These are phyloP conservation scores for Lactifluus hygrophoroides DNA, from an alignment of 768 basidiomycete species.

Conservation along the genomic window DNA sequence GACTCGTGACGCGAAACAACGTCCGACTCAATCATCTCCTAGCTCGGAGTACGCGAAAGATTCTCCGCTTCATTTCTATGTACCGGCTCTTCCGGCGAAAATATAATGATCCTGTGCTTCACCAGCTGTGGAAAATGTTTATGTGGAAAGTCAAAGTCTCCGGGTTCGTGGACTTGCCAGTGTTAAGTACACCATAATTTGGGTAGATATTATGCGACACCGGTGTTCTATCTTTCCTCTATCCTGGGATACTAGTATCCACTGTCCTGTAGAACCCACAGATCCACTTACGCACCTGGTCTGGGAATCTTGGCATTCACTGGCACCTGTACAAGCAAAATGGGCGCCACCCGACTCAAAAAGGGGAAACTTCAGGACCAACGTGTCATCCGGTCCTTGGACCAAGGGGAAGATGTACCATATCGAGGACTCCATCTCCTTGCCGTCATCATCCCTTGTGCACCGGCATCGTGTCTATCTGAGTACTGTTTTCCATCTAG, in stretches of 20 bases:
- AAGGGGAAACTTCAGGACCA: background rate
- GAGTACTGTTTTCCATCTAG: conserved; percentile 8
- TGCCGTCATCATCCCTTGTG: background rate
- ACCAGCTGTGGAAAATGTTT: background rate
- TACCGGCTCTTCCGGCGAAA: background rate
- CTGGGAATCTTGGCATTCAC: background rate
- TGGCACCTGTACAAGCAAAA: background rate
- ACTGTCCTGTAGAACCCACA: background rate
- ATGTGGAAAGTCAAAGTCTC: background rate
- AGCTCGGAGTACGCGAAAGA: no score
- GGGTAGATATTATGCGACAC: background rate
- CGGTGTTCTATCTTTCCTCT: background rate
- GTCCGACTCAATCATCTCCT: no score
- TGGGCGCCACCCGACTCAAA: background rate
- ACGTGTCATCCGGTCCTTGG: background rate
- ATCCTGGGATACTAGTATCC: background rate
- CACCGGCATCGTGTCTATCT: conserved; percentile 6
- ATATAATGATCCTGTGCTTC: background rate
- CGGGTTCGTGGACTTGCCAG: background rate
- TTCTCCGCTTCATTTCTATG: background rate
- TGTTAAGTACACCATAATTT: background rate
- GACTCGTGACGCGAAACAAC: no score
- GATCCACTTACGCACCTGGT: background rate
- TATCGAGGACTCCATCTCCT: conserved; percentile 13
- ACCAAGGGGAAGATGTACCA: conserved; percentile 5